Conservation (phyloP, 2,329 filamentous ascomycete genomes). For the Mariannaea sp. region DNA sequence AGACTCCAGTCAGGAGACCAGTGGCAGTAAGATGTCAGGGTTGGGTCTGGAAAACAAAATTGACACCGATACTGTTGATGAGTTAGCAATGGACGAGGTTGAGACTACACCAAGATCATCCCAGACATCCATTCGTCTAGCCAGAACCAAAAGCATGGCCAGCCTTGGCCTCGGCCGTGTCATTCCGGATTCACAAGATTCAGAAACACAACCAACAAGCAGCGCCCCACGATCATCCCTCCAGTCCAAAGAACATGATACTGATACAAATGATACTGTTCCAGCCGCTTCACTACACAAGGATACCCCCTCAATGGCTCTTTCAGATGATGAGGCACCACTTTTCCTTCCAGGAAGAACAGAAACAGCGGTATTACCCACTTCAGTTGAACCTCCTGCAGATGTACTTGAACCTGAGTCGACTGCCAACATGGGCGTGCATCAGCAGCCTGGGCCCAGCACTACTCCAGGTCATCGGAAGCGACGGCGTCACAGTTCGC, state of each 20-base stretch:
- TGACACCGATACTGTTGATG: conserved; percentile 9
- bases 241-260: background rate
- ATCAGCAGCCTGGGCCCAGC: too few relatives aligned
- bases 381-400: background rate
- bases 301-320: conserved; percentile 26
- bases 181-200: conserved; percentile 41
- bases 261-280: background rate
- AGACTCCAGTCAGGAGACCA: conserved; percentile 15
- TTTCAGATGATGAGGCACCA: conserved; percentile 46
- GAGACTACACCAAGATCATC: background rate
- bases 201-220: conserved; percentile 28
- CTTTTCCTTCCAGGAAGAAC: conserved; percentile 29
- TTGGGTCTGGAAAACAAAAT: conserved; percentile 6
- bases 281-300: background rate
- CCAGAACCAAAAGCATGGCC: background rate
- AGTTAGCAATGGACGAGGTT: background rate
- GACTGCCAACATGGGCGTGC: too few relatives aligned
- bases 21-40: conserved; percentile 21
- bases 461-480: background rate
- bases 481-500: conserved; percentile 14
- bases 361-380: background rate
- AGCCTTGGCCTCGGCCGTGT: conserved; percentile 13
- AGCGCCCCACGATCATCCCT: conserved; percentile 25
- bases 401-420: background rate
- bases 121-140: background rate